Base-by-base conservation (phyloP, 2,329 filamentous ascomycete genomes). In the Aspergillus felis region DNA sequence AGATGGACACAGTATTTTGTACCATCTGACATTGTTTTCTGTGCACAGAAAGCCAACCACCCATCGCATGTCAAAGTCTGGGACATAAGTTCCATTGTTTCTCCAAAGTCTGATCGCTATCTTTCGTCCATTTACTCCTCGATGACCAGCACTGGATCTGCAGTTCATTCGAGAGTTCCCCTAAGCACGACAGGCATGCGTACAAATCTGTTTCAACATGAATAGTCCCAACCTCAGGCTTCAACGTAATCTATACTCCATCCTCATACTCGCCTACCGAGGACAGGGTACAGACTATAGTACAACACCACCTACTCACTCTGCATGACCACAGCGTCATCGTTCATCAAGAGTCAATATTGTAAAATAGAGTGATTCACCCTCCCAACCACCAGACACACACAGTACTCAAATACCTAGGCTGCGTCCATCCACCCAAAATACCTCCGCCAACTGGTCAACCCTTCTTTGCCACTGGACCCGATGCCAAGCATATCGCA, bases 391-490 rank as follows among this genome's bases (percentile, higher is more conserved):
- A 12, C 32, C 32, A 17, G 17, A 17, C 12, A 17, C 32, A 35
- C 14, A 22, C 14, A 6, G 14, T 38, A 38, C 32, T 17, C 32
- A 17, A 35, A 35, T 7, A 17, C 12, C 32, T 17, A 35, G 14
- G 1, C 32, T 17, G 14, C 32, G 14, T 38, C 14, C 32, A 38
- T 44, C n/a, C 3, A 17, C n/a, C 9, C 2, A 29, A 9, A 12
- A 22, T 22, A 17, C 14, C 41, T 22, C 20, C 4, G 5, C 22
- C 42, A 46, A 46, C 42, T 46, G 42, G 42, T 46, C 52, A 42
- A 61, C 60, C 29, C 57, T 60, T 20, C 22, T 46, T 46, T 46
- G 20, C 42, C 42, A 46, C 41, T 24, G 20, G 3, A 20, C 20
- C 42, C 20, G n/a, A 24, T 46, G 42, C 42, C 42, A 46, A 46